Base-by-base conservation (phyloP, 176 grass and related monocot species). In the Oryza longistaminata region DNA sequence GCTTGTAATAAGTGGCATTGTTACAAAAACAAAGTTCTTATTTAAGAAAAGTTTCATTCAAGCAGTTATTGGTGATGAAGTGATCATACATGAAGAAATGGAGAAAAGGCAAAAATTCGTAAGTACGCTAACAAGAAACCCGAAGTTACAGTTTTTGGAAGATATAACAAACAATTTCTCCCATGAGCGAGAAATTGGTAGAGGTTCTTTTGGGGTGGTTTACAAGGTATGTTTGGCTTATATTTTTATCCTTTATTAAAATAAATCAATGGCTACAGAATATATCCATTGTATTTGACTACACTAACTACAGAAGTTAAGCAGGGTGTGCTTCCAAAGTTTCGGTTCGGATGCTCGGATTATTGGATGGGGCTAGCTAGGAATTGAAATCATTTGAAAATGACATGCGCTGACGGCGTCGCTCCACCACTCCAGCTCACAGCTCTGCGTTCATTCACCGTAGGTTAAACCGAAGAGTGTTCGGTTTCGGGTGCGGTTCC, bases 211-310 rank as follows among this genome's bases (percentile, higher is more conserved):
- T 82, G 79, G 86, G 4, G 29, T 15, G 61, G 35, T 87, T 60
- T 87, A 82, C 14, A 87, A 87, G 79, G 85, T 87, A 46, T 29
- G 27, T 48, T 43, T 9, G 64, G 4, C 16, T 84, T 52, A 21
- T 8, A 64, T 16, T 7, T 64, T 10, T 6, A 22, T 48, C 5
- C 4, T 14, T 31, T 83, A 0, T 33, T 43, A 5, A 17, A 35
- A 46, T 52, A 1, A 29, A 14, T 27, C 6, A 52, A 52, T 17
- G 16, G 16, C 22, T 2, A 48, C 1, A 17, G 2, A 77, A 21
- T 0, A 9, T 40, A 43, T 58, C 62, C 62, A 65, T 69, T 60
- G 14, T 68, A 21, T 31, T 27, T n/a, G 35, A 11, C 3, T 2
- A 11, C 26, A 13, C 45, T 76, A 76, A 76, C 37, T 7, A 52